These are phyloP conservation scores for Flaveria sonorensis DNA, from an alignment of 129 eudicot species.

Conservation along the genomic window DNA sequence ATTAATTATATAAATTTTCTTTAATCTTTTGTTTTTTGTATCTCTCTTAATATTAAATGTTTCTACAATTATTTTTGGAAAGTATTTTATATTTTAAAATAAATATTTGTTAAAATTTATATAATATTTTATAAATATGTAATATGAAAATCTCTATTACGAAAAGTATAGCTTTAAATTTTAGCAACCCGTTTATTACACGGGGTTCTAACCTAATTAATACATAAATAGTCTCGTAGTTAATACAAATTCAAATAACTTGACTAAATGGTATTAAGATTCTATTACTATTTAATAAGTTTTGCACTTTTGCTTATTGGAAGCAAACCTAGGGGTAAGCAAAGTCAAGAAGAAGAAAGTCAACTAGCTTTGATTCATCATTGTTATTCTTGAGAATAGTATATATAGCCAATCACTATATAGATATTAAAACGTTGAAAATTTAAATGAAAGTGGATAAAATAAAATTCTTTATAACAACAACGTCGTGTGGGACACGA, in stretches of 20 bases:
- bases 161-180: too few relatives aligned
- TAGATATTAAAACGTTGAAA: background rate
- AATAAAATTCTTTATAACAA: background rate
- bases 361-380: constrained; percentile 1
- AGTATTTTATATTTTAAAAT: too few relatives aligned
- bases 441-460: background rate
- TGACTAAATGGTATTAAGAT: background rate
- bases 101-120: too few relatives aligned
- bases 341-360: background rate
- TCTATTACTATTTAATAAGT: background rate
- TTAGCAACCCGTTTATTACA: too few relatives aligned
- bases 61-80: too few relatives aligned
- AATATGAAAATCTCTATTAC: too few relatives aligned
- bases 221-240: too few relatives aligned
- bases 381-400: background rate
- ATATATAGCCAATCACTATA: background rate
- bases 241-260: background rate
- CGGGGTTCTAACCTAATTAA: too few relatives aligned
- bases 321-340: background rate
- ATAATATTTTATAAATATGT: too few relatives aligned
- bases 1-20: too few relatives aligned
- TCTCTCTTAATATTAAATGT: too few relatives aligned
- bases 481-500: constrained; percentile 13
- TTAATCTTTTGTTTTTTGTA: too few relatives aligned
- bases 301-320: background rate